Conservation (phyloP, 192 early-diverging fungal species). For the Dispira simplex region DNA sequence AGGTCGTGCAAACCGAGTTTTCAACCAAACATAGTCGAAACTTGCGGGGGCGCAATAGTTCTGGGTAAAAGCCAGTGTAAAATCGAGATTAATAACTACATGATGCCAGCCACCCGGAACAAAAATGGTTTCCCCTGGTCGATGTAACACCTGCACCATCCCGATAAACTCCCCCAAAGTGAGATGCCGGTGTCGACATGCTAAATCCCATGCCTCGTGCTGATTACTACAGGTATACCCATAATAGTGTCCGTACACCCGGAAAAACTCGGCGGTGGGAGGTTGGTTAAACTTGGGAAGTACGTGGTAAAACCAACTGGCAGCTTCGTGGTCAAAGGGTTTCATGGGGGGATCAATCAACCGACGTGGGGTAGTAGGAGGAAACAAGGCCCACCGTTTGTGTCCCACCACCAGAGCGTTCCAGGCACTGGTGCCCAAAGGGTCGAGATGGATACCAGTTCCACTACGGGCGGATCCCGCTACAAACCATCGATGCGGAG, state of each 20-base stretch:
- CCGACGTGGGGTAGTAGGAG: constrained; percentile 40
- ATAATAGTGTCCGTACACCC: constrained; percentile 16
- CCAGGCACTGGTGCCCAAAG: constrained; percentile 70
- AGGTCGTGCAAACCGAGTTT: constrained; percentile 37
- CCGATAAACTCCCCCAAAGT: constrained; percentile 43
- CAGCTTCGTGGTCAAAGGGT: constrained; percentile 49
- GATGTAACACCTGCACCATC: constrained; percentile 51
- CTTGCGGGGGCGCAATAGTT: constrained; percentile 56
- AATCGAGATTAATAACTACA: constrained; percentile 66
- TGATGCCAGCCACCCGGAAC: constrained; percentile 71
- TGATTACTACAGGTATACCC: background rate
- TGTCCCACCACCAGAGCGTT: constrained; percentile 53
- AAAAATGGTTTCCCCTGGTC: constrained; percentile 66
- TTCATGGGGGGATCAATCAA: constrained; percentile 41
- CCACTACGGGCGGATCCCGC: constrained; percentile 53
- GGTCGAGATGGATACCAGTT: constrained; percentile 57
- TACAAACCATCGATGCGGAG: constrained; percentile 67
- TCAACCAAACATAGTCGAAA: constrained; percentile 49
- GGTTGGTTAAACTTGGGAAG: constrained; percentile 28
- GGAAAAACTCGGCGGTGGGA: constrained; percentile 6
- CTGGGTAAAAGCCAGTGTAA: constrained; percentile 65
- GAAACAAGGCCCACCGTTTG: constrained; percentile 68
- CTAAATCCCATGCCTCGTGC: background rate
- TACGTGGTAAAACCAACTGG: constrained; percentile 56
- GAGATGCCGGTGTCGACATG: constrained; percentile 11